A percentile compares a stretch with the other conserved stretches of the same genome.
Evolutionary conservation across 129 eudicot genomes (phyloP).

Genomic region (Flaveria trinervia): DNA sequence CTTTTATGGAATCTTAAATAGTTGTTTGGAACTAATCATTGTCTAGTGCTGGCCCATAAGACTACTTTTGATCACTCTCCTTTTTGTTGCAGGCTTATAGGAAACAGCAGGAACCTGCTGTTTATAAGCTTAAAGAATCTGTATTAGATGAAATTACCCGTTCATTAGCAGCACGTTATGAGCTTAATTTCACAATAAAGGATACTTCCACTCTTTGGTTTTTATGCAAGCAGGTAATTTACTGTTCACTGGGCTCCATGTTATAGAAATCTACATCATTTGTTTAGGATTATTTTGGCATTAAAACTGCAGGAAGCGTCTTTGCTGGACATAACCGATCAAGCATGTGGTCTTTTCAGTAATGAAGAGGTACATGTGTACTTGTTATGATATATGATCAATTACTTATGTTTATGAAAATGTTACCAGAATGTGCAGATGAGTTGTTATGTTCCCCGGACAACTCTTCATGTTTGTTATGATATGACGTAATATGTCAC

Average conservation of each 20-base stretch:
- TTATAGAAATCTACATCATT: background rate
- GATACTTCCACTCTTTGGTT: slow-evolving; percentile 86
- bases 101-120: slow-evolving; percentile 84
- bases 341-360: slow-evolving; percentile 88
- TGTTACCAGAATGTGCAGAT: background rate
- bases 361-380: slow-evolving; percentile 64
- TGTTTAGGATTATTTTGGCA: background rate
- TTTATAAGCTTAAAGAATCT: slow-evolving; percentile 80
- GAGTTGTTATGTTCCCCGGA: slow-evolving; percentile 10
- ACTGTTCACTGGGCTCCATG: background rate
- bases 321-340: slow-evolving; percentile 65
- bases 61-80: background rate
- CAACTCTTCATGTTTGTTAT: slow-evolving; percentile 2
- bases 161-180: slow-evolving; percentile 55
- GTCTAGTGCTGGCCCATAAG: slow-evolving; percentile 13
- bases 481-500: background rate
- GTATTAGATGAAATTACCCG: slow-evolving; percentile 62
- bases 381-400: background rate
- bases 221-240: slow-evolving; percentile 85
- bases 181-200: slow-evolving; percentile 64
- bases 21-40: slow-evolving; percentile 6
- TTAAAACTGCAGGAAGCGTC: slow-evolving; percentile 75
- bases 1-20: background rate
- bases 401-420: slow-evolving; percentile 15
- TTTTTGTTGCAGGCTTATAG: slow-evolving; percentile 58